These are phyloP conservation scores for Phoma herbarum DNA, from an alignment of 2,329 filamentous ascomycete genomes.

Conservation along the genomic window DNA sequence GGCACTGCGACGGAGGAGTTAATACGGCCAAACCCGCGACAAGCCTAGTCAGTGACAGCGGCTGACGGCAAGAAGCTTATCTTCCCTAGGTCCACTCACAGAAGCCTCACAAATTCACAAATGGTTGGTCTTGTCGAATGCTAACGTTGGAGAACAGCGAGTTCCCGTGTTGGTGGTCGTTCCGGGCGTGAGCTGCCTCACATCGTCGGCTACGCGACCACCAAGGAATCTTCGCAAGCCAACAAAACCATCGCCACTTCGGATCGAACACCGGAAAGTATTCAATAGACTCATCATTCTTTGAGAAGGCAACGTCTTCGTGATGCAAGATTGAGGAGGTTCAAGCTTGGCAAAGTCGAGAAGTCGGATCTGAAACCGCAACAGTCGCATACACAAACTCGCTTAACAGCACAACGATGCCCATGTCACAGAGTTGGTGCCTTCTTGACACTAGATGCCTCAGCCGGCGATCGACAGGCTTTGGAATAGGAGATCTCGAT, in stretches of 20 bases:
- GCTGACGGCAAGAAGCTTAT: constrained; percentile 13
- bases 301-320: not conserved
- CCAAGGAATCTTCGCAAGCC: not conserved
- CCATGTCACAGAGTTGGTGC: constrained; percentile 21
- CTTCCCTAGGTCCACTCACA: not conserved
- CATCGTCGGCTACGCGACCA: not conserved
- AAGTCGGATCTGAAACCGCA: constrained; percentile 12
- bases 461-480: constrained; percentile 19
- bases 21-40: constrained; percentile 17
- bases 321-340: constrained; percentile 6
- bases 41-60: constrained; percentile 17
- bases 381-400: constrained; percentile 17
- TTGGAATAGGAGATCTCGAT: not conserved
- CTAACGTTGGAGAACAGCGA: too few relatives aligned
- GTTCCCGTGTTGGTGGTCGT: too few relatives aligned
- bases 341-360: constrained; percentile 11
- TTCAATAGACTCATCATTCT: not conserved
- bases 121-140: too few relatives aligned
- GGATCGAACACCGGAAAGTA: too few relatives aligned
- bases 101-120: not conserved
- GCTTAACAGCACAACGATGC: constrained; percentile 20
- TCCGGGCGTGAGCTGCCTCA: too few relatives aligned
- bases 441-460: constrained; percentile 31
- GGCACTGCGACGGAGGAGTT: constrained; percentile 41
- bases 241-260: not conserved